These are phyloP conservation scores for Castanospermum australe DNA, from an alignment of 306 rosid species.

Conservation along the genomic window DNA sequence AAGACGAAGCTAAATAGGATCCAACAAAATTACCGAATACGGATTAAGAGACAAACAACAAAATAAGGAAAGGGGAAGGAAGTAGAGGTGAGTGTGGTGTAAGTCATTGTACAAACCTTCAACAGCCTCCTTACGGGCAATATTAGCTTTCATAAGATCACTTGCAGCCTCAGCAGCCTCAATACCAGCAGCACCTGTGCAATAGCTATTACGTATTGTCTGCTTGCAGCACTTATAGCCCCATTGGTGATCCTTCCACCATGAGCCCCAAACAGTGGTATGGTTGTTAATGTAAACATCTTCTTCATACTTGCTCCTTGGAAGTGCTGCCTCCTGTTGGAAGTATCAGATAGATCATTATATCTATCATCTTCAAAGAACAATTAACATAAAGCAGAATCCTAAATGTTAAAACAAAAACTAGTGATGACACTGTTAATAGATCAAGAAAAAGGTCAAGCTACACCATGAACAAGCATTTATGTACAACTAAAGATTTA, in stretches of 20 bases:
- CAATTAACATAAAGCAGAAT: neutral
- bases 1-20: neutral
- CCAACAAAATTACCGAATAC: no score
- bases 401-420: neutral
- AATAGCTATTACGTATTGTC: constrained; percentile 41
- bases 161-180: constrained; percentile 55
- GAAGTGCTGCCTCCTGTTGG: constrained; percentile 56
- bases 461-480: neutral
- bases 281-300: constrained; percentile 55
- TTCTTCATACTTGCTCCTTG: constrained; percentile 62
- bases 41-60: neutral
- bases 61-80: neutral
- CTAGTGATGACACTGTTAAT: neutral
- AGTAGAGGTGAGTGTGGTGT: neutral
- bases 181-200: constrained; percentile 51
- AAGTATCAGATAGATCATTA: neutral
- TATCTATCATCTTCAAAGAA: neutral
- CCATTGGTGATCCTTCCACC: constrained; percentile 87
- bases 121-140: constrained; percentile 66
- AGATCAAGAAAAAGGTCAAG: neutral
- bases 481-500: neutral
- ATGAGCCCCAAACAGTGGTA: constrained; percentile 71
- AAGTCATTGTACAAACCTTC: constrained; percentile 55
- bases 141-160: constrained; percentile 78
- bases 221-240: constrained; percentile 73